These are phyloP conservation scores for Hypoxylon trugodes DNA, from an alignment of 495 filamentous ascomycete species.

Conservation along the genomic window DNA sequence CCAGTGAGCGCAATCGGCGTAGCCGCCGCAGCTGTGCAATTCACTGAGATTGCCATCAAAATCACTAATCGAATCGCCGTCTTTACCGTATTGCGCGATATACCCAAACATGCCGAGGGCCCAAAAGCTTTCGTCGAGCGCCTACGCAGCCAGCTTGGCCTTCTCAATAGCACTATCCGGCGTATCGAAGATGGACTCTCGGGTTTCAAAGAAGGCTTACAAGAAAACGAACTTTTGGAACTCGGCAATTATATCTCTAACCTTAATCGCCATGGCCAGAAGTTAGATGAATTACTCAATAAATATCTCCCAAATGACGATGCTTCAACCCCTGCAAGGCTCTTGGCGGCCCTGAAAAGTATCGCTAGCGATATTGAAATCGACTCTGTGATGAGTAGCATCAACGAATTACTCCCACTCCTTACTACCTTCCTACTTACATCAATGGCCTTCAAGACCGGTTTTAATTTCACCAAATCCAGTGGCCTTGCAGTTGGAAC, in stretches of 20 bases:
- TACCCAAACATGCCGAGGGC: not conserved
- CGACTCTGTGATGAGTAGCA: not conserved
- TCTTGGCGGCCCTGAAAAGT: not conserved
- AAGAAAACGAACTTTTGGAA: not conserved
- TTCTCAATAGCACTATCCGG: not conserved
- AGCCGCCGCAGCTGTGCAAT: not conserved
- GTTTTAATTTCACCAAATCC: not conserved
- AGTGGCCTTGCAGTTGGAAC: too few species aligned
- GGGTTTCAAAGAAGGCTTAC: not conserved
- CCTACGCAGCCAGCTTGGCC: constrained; percentile 4
- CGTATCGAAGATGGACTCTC: not conserved
- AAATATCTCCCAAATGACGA: not conserved
- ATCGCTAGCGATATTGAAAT: not conserved
- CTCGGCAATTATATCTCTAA: constrained; percentile 2
- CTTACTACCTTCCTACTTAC: constrained; percentile 4
- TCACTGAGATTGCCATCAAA: not conserved
- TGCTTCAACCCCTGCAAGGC: not conserved
- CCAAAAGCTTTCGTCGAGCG: constrained; percentile 5
- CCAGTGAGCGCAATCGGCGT: constrained; percentile 1
- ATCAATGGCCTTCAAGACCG: not conserved
- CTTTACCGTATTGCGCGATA: not conserved
- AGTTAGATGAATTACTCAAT: not conserved
- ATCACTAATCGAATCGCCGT: constrained; percentile 1
- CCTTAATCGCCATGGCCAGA: constrained; percentile 1
- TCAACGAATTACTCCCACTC: constrained; percentile 1